Conservation (phyloP, 2,329 filamentous ascomycete genomes). For the Trichoderma hamatum region DNA sequence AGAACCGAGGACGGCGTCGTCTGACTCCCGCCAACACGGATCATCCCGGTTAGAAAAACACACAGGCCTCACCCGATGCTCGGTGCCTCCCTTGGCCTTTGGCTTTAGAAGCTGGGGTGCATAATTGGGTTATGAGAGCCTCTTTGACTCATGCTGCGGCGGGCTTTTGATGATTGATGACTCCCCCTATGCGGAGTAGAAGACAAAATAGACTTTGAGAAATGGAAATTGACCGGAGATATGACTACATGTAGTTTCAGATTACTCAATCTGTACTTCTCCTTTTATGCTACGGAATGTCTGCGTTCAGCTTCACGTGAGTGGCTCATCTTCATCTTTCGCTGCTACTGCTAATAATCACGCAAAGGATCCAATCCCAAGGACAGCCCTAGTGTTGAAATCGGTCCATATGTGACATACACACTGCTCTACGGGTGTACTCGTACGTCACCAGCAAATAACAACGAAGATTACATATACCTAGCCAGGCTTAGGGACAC, state of each 20-base stretch:
- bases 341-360: neutral
- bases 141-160: neutral
- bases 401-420: neutral
- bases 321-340: neutral
- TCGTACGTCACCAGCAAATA: neutral
- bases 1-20: neutral
- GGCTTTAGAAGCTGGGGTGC: neutral
- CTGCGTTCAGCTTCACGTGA: neutral
- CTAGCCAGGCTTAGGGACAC: neutral
- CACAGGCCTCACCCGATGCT: neutral
- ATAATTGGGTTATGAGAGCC: neutral
- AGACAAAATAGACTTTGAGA: neutral
- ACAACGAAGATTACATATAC: neutral
- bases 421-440: neutral
- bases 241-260: neutral
- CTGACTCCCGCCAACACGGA: slow-evolving; percentile 5
- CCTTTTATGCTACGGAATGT: neutral
- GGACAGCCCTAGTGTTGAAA: neutral
- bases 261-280: neutral
- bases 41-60: neutral
- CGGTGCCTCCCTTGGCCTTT: neutral
- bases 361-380: neutral
- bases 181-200: neutral
- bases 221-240: neutral
- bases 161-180: neutral